phyloP scores from a whole-genome alignment of 2,329 filamentous ascomycete genomes.

The Colletotrichum brevisporum region DNA sequence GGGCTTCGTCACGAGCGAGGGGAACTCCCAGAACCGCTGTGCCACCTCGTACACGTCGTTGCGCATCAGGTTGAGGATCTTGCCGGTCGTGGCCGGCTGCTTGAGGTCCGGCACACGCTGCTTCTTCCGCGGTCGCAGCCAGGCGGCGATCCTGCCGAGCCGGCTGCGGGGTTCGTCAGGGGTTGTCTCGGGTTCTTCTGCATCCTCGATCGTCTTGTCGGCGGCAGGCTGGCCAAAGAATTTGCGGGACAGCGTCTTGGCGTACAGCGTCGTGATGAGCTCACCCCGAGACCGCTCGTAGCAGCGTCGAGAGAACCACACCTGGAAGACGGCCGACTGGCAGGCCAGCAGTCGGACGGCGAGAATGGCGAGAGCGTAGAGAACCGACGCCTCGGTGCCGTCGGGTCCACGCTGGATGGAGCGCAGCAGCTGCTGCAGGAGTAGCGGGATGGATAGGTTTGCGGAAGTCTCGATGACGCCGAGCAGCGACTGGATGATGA shows the following conservation, averaged over 20 bases:
- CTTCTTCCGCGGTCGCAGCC: constrained; percentile 14
- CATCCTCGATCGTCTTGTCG: constrained; percentile 42
- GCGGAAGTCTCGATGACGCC: constrained; percentile 72
- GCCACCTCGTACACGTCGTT: constrained; percentile 86
- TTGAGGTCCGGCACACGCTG: constrained; percentile 46
- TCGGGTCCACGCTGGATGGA: constrained; percentile 71
- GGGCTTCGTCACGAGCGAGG: constrained; percentile 81
- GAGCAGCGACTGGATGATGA: constrained; percentile 76
- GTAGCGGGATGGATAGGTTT: constrained; percentile 73
- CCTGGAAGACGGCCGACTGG: constrained; percentile 76
- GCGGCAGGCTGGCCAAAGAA: constrained; percentile 54
- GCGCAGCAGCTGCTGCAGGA: constrained; percentile 79
- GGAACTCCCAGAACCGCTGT: constrained; percentile 90
- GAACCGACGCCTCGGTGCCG: constrained; percentile 70
- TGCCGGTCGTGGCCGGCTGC: constrained; percentile 85
- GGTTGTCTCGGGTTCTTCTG: constrained; percentile 35
- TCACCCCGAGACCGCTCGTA: constrained; percentile 90
- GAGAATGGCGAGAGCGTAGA: constrained; percentile 76
- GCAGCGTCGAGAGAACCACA: constrained; percentile 87
- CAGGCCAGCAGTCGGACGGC: constrained; percentile 71
- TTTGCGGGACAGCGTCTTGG: constrained; percentile 81
- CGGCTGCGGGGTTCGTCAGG: constrained; percentile 17
- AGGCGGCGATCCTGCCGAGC: constrained; percentile 23
- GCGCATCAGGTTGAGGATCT: constrained; percentile 90
- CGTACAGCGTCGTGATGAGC: constrained; percentile 87